phyloP scores from a whole-genome alignment of 2,329 filamentous ascomycete genomes.

The Diplocarpon mali region DNA sequence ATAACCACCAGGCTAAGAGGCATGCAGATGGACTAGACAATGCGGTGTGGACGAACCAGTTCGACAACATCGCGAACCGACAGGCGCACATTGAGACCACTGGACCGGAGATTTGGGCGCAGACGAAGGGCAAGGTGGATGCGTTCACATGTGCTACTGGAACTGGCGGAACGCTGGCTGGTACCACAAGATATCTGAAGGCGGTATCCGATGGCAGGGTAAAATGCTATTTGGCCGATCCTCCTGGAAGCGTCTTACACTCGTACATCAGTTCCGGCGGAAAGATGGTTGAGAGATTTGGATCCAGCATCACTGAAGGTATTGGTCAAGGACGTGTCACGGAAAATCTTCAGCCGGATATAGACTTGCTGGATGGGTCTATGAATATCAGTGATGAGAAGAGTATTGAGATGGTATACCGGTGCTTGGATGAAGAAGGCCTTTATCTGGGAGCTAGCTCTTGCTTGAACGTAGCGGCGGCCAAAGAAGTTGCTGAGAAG shows the following conservation, averaged over 20 bases:
- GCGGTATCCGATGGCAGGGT: constrained; percentile 66
- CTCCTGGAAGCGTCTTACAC: constrained; percentile 85
- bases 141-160: constrained; percentile 94
- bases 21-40: constrained; percentile 82
- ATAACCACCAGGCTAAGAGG: constrained; percentile 88
- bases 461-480: constrained; percentile 87
- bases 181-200: constrained; percentile 81
- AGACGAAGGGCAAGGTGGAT: constrained; percentile 76
- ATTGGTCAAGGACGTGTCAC: constrained; percentile 95
- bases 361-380: constrained; percentile 74
- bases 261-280: constrained; percentile 83
- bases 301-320: constrained; percentile 90
- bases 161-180: constrained; percentile 84
- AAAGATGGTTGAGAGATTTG: constrained; percentile 67
- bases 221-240: constrained; percentile 84
- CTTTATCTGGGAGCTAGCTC: constrained; percentile 91
- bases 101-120: constrained; percentile 92
- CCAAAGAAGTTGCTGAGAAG: constrained; percentile 85
- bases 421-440: constrained; percentile 90
- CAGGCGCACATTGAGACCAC: constrained; percentile 94
- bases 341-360: constrained; percentile 82
- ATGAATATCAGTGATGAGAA: constrained; percentile 82
- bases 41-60: constrained; percentile 98
- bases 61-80: constrained; percentile 91
- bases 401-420: constrained; percentile 95